Evolutionary conservation across 176 grass and related monocot species (phyloP).

Genomic region (Cenchrus fungigraminus): DNA sequence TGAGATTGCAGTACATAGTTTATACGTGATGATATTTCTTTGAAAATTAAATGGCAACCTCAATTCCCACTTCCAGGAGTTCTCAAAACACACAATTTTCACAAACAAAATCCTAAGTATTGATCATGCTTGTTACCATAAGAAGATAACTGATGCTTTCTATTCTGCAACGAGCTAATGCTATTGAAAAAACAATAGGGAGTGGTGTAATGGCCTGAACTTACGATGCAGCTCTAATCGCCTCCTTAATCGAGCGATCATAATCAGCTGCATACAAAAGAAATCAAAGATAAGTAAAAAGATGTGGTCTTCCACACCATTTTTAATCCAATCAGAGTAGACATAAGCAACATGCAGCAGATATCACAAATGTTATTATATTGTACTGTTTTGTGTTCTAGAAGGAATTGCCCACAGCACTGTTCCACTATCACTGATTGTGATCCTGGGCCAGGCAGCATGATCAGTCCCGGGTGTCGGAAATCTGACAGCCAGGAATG

Average conservation of each 20-base stretch:
- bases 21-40: slow-evolving; percentile 3
- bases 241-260: slow-evolving; percentile 82
- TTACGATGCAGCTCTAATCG: slow-evolving; percentile 75
- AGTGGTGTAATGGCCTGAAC: slow-evolving; percentile 39
- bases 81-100: neutral
- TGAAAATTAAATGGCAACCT: neutral
- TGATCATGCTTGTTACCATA: neutral
- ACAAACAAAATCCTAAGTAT: neutral
- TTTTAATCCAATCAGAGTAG: slow-evolving; percentile 27
- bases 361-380: slow-evolving; percentile 18
- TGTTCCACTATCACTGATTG: neutral
- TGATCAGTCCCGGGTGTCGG: too few species aligned
- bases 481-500: too few species aligned
- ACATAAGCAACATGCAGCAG: slow-evolving; percentile 24
- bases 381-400: neutral
- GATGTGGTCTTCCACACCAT: neutral
- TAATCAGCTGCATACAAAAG: slow-evolving; percentile 73
- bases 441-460: too few species aligned
- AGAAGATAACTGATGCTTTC: neutral
- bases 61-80: slow-evolving; percentile 3
- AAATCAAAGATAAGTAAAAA: slow-evolving; percentile 39
- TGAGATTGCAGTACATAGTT: slow-evolving; percentile 10
- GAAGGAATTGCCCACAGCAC: neutral
- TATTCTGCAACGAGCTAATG: neutral
- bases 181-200: slow-evolving; percentile 1